Conservation (phyloP, 2,329 filamentous ascomycete species). For the Neonectria neomacrospora region DNA sequence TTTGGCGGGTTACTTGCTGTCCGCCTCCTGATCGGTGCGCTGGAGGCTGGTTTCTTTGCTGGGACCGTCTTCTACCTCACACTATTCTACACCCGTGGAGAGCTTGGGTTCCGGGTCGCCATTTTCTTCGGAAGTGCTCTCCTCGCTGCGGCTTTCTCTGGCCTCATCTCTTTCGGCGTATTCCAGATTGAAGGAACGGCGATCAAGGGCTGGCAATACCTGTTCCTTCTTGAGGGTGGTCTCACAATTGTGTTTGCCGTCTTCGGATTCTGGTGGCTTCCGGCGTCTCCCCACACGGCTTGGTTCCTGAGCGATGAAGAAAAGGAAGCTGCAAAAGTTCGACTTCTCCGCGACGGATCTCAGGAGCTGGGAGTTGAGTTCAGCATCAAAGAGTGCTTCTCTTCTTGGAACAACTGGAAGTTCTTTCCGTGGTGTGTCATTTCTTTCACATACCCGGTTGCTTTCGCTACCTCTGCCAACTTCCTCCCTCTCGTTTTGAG, state of each 20-base stretch:
- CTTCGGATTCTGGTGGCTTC: constrained; percentile 39
- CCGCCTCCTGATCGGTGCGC: constrained; percentile 53
- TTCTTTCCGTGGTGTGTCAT: constrained; percentile 58
- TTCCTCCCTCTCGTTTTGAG: constrained; percentile 61
- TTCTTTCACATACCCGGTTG: constrained; percentile 59
- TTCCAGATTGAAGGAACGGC: constrained; percentile 62
- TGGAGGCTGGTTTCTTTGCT: constrained; percentile 62
- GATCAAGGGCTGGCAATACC: constrained; percentile 68
- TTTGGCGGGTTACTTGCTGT: constrained; percentile 59
- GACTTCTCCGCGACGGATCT: constrained; percentile 57
- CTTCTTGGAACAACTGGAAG: constrained; percentile 51
- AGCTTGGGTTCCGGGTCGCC: constrained; percentile 68
- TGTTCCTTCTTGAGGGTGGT: constrained; percentile 73
- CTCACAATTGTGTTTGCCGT: constrained; percentile 42
- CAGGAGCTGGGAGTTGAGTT: constrained; percentile 51
- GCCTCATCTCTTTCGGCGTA: constrained; percentile 69
- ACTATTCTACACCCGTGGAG: constrained; percentile 69
- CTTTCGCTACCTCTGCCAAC: constrained; percentile 51
- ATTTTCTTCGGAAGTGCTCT: constrained; percentile 68
- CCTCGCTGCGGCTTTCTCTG: constrained; percentile 74
- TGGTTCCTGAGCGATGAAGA: constrained; percentile 54
- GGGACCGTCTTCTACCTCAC: constrained; percentile 58
- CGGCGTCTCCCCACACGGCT: constrained; percentile 54
- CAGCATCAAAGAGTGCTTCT: constrained; percentile 54
- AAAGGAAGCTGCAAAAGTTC: constrained; percentile 51